Percentiles rank a stretch among this genome's conserved stretches.
Conservation (phyloP, 805 yeast species). For the Lipomyces sp. region DNA sequence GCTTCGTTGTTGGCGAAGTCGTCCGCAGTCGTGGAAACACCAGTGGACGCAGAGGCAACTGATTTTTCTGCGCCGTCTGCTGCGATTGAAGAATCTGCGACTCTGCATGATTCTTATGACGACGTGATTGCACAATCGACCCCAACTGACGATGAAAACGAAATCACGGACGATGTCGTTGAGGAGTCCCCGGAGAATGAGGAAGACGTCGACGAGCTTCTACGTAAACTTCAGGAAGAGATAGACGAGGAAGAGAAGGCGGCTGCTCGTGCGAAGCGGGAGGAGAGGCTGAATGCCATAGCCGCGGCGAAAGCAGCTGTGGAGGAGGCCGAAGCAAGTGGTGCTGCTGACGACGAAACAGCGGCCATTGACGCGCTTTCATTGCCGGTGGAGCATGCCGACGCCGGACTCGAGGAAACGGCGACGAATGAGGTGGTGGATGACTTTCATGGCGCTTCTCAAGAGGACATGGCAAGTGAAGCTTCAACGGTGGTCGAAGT, state of each 20-base stretch:
- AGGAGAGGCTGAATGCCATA: constrained; percentile 5
- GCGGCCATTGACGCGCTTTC: no score
- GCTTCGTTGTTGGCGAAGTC: constrained; percentile 10
- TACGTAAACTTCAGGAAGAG: constrained; percentile 26
- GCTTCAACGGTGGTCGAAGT: no score
- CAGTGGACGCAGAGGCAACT: constrained; percentile 8
- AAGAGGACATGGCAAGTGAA: no score
- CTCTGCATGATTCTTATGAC: no score
- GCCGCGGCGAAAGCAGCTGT: constrained; percentile 12
- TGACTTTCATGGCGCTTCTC: no score
- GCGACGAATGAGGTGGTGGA: no score
- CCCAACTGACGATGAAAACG: neutral
- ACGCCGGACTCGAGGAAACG: no score
- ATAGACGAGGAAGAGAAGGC: constrained; percentile 24
- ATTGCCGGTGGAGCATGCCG: no score
- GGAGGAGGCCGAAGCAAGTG: no score
- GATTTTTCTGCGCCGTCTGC: constrained; percentile 2
- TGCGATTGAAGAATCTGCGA: neutral
- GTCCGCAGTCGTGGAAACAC: constrained; percentile 3
- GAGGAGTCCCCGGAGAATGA: constrained; percentile 7
- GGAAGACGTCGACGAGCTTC: constrained; percentile 40
- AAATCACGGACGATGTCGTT: neutral
- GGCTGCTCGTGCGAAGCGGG: constrained; percentile 16
- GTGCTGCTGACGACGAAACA: no score
- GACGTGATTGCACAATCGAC: neutral